Evolutionary conservation across 768 basidiomycete genomes (phyloP).

Genomic region (Russula emetica): DNA sequence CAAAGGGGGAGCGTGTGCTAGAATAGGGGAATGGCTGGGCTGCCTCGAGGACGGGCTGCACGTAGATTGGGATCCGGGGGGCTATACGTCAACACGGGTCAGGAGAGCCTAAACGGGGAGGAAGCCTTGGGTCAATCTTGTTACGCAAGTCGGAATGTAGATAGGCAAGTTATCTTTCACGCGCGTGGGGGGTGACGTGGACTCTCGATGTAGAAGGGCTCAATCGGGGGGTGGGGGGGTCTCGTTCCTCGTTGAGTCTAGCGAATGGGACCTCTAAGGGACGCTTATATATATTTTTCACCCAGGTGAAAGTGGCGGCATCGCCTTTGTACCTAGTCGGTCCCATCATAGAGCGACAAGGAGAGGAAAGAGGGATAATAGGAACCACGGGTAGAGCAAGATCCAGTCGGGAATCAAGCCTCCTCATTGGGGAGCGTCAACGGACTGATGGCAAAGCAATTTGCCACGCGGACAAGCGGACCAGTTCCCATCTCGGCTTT

Average conservation of each 20-base stretch:
- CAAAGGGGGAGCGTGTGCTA: constrained; percentile 4
- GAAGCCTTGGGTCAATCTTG: constrained; percentile 14
- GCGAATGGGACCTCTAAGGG: neutral
- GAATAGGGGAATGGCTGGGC: constrained; percentile 23
- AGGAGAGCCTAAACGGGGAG: constrained; percentile 16
- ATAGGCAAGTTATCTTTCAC: constrained; percentile 13
- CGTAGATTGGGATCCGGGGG: constrained; percentile 18
- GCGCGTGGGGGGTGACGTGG: constrained; percentile 20
- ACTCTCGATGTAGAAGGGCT: constrained; percentile 10
- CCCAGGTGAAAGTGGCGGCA: neutral
- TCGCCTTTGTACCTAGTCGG: neutral
- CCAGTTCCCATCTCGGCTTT: neutral
- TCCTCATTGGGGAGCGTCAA: neutral
- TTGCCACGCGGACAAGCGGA: neutral
- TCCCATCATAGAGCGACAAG: neutral
- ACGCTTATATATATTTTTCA: neutral
- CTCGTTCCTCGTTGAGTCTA: neutral
- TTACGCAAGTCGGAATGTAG: constrained; percentile 16
- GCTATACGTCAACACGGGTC: constrained; percentile 20
- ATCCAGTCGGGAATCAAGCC: neutral
- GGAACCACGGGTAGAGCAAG: neutral
- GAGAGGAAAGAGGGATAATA: neutral
- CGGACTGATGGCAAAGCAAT: neutral
- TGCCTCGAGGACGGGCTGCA: constrained; percentile 25
- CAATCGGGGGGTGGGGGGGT: neutral